phyloP scores from a whole-genome alignment of 2,329 filamentous ascomycete species.

The Ophiostoma ulmi region DNA sequence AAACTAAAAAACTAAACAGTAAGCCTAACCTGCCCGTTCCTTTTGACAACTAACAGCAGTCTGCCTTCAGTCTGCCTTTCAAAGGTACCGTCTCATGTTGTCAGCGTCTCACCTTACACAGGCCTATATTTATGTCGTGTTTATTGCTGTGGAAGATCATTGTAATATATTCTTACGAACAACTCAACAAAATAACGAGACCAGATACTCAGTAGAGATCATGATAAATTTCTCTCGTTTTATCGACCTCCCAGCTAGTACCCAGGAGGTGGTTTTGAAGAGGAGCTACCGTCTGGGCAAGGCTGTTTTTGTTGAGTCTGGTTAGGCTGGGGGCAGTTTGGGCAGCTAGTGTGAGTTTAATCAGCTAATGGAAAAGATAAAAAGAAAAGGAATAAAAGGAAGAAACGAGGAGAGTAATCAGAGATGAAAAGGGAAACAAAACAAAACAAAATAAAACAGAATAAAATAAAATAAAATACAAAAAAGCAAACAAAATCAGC shows the following conservation, averaged over 20 bases:
- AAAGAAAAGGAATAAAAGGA: too few relatives aligned
- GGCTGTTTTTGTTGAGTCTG: constrained; percentile 10
- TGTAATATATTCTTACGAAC: too few relatives aligned
- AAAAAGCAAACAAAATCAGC: background rate
- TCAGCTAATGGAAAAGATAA: background rate
- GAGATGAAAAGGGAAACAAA: background rate
- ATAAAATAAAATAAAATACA: background rate
- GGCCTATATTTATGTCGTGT: background rate
- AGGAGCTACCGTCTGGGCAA: constrained; percentile 12
- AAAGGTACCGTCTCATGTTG: background rate
- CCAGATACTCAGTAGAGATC: too few relatives aligned
- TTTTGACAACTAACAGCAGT: too few relatives aligned
- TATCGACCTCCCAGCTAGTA: background rate
- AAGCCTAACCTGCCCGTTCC: background rate
- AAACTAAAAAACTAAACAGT: background rate
- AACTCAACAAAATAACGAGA: too few relatives aligned
- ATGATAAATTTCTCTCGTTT: background rate
- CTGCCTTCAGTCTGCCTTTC: background rate
- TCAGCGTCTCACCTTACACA: background rate
- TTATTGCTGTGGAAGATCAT: background rate
- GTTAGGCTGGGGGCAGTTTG: background rate
- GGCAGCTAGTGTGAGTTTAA: background rate
- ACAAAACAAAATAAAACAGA: background rate
- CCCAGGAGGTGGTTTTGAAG: background rate
- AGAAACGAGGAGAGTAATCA: background rate